Conservation (phyloP, 345 rosid genomes). For the Citrus inodora region DNA sequence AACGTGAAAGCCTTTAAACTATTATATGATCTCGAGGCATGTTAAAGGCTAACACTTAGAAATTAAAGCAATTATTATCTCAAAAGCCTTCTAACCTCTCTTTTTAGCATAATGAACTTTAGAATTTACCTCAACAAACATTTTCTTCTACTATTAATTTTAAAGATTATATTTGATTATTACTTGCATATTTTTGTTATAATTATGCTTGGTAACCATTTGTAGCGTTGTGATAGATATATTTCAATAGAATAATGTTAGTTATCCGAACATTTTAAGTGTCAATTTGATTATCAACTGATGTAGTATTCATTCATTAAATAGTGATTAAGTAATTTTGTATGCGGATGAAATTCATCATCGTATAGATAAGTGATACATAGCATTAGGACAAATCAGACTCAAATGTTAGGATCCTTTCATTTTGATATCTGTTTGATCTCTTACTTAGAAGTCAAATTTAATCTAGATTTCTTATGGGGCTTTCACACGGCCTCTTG, state of each 20-base stretch:
- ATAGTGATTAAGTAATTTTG: too few species aligned
- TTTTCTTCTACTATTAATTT: background rate
- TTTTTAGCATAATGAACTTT: background rate
- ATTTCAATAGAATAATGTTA: too few species aligned
- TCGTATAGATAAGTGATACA: too few species aligned
- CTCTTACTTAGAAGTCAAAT: background rate
- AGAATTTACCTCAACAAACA: background rate
- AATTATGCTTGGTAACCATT: constrained; percentile 8
- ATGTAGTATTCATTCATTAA: too few species aligned
- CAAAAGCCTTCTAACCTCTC: background rate
- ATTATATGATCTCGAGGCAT: background rate
- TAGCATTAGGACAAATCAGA: too few species aligned
- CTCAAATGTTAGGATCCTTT: too few species aligned
- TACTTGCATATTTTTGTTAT: background rate
- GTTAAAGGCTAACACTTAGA: background rate
- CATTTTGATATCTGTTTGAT: too few species aligned
- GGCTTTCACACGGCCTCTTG: background rate
- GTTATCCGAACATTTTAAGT: too few species aligned
- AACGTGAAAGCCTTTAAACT: background rate
- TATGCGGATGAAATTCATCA: too few species aligned
- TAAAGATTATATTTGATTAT: background rate
- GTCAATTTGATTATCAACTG: too few species aligned
- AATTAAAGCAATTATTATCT: background rate
- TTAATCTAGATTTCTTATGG: background rate
- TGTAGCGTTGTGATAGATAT: background rate